Evolutionary conservation across 495 filamentous ascomycete species (phyloP).

Genomic region (Apiosordaria backusii): DNA sequence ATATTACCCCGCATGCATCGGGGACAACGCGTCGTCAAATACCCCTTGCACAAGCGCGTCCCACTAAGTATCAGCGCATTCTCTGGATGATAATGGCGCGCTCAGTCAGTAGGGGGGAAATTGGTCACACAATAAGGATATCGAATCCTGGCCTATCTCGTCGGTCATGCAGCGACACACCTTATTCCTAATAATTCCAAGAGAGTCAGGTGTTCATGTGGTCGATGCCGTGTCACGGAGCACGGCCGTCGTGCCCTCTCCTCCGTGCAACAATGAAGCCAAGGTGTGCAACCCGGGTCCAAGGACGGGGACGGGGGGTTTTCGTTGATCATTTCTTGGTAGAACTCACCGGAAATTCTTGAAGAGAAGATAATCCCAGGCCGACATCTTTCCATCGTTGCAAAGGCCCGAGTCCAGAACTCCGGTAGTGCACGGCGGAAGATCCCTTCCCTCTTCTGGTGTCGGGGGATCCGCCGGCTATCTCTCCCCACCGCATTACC

Average conservation of each 20-base stretch:
- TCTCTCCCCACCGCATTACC: constrained; percentile 11
- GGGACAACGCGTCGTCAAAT: neutral
- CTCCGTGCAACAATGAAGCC: neutral
- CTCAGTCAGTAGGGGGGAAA: neutral
- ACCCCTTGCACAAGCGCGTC: neutral
- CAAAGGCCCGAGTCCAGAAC: constrained; percentile 4
- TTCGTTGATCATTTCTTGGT: neutral
- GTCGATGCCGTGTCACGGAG: neutral
- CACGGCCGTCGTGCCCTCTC: neutral
- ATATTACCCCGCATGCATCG: neutral
- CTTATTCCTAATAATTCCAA: too few relatives aligned
- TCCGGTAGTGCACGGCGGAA: neutral
- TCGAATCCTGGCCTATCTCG: neutral
- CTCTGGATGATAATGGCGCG: neutral
- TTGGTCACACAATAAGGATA: neutral
- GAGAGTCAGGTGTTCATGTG: neutral
- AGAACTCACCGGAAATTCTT: neutral
- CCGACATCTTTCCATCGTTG: neutral
- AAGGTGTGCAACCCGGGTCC: neutral
- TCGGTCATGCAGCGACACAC: too few relatives aligned
- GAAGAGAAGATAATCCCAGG: neutral
- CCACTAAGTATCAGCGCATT: neutral
- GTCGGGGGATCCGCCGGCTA: neutral
- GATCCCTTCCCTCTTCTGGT: neutral
- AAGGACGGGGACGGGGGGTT: neutral